These are phyloP conservation scores for Fusarium odoratissimum DNA, from an alignment of 2,329 filamentous ascomycete species.

Conservation along the genomic window DNA sequence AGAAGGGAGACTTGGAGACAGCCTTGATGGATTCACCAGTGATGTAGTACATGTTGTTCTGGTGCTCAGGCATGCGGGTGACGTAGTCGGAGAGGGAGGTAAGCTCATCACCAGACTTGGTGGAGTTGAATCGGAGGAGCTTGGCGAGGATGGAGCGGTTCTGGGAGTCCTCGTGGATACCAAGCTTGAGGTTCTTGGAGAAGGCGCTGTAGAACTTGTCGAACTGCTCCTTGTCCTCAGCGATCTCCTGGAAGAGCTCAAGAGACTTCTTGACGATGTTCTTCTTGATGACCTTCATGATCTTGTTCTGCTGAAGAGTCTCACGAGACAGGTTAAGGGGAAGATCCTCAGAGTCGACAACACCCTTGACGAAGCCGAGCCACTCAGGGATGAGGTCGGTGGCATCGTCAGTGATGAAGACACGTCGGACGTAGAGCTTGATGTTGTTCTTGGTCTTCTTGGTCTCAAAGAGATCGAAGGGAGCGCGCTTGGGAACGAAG, in stretches of 20 bases:
- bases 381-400: conserved; percentile 99
- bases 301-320: conserved; percentile 99
- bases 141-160: conserved; percentile 94
- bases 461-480: conserved; percentile 99
- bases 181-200: conserved; percentile 99
- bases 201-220: conserved; percentile 99
- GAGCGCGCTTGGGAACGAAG: conserved; percentile 99
- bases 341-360: conserved; percentile 99
- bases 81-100: conserved; percentile 98
- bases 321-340: conserved; percentile 99
- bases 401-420: conserved; percentile 99
- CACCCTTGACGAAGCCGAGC: conserved; percentile 99
- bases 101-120: conserved; percentile 96
- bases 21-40: conserved; percentile 99
- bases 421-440: conserved; percentile 99
- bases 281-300: conserved; percentile 99
- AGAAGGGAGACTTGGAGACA: conserved; percentile 97
- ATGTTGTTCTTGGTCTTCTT: conserved; percentile 99
- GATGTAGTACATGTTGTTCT: conserved; percentile 99
- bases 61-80: conserved; percentile 99
- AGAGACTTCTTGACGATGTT: conserved; percentile 99
- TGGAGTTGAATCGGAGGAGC: conserved; percentile 98
- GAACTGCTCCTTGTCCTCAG: conserved; percentile 99
- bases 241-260: conserved; percentile 98
- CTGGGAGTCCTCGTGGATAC: conserved; percentile 99